Evolutionary conservation across 768 basidiomycete species (phyloP), one percentile per base, ranked within the genome.

Genomic region (Lactarius psammicola): DNA sequence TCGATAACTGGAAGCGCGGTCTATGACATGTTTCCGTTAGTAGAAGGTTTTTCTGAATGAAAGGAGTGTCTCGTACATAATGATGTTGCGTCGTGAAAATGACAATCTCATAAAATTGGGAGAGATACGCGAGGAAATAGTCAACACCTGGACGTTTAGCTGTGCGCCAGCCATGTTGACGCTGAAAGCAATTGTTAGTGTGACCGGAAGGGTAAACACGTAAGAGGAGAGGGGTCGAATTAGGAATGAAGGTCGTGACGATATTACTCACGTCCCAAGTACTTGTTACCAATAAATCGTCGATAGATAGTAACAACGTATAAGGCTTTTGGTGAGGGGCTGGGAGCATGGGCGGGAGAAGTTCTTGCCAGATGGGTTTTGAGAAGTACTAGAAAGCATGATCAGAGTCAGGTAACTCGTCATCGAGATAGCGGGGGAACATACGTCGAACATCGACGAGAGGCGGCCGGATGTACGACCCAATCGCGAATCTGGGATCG

Each of bases 81-180:
- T 84, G 81, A 63, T 91, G 85, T 78, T 96, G 94, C 20, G 87
- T 84, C 11, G 95, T 98, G 79, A 98, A 99, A 61, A 99, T 81
- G 38, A 98, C 96, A 64, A 98, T 86, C 80, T 99, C 97, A 75
- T 94, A 99, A 80, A 98, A 99, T 73, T 98, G 96, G 0, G 94
- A 93, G 56, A 99, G 85, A 75, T 99, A 99, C 31, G 86, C 95
- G 38, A 99, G 82, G 84, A 99, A 99, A 78, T 99, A 98, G 74
- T 99, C 97, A 18, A 95, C 92, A 4, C 97, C 97, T 1, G 97
- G 96, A 38, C 97, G 87, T 78, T 98, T 99, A 6, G 95, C 96
- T 3, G 96, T 98, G 69, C 94, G 82, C 96, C 97, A 99, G 59
- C 97, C 97, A 72, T 92, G 83, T 78, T 92, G 85, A 62, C 95